Conservation (phyloP, 495 filamentous ascomycete species). For the Penicillium alfredii region DNA sequence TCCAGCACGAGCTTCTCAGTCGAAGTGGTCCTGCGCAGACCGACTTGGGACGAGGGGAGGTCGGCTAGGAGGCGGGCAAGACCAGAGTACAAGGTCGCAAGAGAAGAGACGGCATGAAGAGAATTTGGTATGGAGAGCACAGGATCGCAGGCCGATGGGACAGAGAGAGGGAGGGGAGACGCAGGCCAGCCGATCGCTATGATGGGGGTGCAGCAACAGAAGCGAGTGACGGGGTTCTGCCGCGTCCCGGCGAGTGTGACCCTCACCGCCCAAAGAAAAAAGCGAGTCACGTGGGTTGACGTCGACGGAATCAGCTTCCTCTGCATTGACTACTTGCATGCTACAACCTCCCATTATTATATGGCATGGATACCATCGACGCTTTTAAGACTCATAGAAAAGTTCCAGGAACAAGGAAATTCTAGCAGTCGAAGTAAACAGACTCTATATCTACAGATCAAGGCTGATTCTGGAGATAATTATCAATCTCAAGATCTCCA, state of each 20-base stretch:
- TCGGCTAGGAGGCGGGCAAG: slow-evolving; percentile 35
- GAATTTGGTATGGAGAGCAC: slow-evolving; percentile 8
- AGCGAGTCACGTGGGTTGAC: slow-evolving; percentile 23
- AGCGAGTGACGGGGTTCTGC: slow-evolving; percentile 33
- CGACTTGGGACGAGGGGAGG: slow-evolving; percentile 24
- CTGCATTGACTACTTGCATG: too few species aligned
- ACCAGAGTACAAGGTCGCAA: slow-evolving; percentile 32
- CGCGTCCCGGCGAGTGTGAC: slow-evolving; percentile 18
- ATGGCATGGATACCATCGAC: too few species aligned
- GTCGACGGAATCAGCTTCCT: slow-evolving; percentile 14
- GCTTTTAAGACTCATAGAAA: too few species aligned
- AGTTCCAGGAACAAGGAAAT: too few species aligned
- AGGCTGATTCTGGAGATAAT: too few species aligned
- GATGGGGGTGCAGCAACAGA: slow-evolving; percentile 28
- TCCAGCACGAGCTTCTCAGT: slow-evolving; percentile 9
- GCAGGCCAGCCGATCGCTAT: slow-evolving; percentile 22
- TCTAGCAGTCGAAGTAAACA: too few species aligned
- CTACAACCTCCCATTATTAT: too few species aligned
- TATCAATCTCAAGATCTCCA: too few species aligned
- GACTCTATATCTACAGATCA: too few species aligned
- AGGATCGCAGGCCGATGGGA: slow-evolving; percentile 9
- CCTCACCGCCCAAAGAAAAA: slow-evolving; percentile 33
- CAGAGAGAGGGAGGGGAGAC: slow-evolving; percentile 17
- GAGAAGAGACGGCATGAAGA: slow-evolving; percentile 31
- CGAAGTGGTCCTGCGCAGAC: slow-evolving; percentile 15